Evolutionary conservation across 176 grass and related monocot species (phyloP).

Genomic region (bread wheat (Triticum aestivum)): DNA sequence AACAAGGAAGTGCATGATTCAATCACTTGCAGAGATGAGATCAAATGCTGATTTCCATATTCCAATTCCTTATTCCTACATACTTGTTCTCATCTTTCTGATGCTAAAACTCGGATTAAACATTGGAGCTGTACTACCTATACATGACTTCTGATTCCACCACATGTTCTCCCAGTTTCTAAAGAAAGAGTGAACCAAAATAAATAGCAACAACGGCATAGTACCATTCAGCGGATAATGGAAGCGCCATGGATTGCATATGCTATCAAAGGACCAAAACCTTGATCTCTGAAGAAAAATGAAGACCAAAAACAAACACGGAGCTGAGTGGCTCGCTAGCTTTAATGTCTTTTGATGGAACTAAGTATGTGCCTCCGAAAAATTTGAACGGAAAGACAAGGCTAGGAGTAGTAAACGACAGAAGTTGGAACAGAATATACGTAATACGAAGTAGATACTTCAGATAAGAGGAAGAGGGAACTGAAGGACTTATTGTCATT

Average conservation of each 20-base stretch:
- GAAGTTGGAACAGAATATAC: constrained; percentile 7
- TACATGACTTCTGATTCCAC: constrained; percentile 1
- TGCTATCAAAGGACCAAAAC: constrained; percentile 2
- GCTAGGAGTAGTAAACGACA: neutral
- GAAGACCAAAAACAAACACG: neutral
- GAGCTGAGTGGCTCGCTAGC: neutral
- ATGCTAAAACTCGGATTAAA: neutral
- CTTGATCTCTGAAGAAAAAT: constrained; percentile 28
- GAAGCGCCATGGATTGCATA: neutral
- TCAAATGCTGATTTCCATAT: constrained; percentile 13
- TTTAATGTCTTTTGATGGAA: neutral
- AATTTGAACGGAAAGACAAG: neutral
- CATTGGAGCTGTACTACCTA: neutral
- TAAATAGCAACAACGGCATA: constrained; percentile 6
- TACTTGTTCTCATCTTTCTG: constrained; percentile 4
- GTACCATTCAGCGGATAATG: neutral
- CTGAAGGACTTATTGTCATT: neutral
- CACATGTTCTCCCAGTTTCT: constrained; percentile 2
- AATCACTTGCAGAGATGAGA: constrained; percentile 22
- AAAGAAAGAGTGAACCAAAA: constrained; percentile 8
- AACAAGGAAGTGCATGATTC: neutral
- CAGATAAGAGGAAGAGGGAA: constrained; percentile 3
- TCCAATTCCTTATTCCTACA: neutral
- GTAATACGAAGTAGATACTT: neutral
- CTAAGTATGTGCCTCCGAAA: neutral